Conservation (phyloP, 305 asterid genomes). For the Striga hermonthica region DNA sequence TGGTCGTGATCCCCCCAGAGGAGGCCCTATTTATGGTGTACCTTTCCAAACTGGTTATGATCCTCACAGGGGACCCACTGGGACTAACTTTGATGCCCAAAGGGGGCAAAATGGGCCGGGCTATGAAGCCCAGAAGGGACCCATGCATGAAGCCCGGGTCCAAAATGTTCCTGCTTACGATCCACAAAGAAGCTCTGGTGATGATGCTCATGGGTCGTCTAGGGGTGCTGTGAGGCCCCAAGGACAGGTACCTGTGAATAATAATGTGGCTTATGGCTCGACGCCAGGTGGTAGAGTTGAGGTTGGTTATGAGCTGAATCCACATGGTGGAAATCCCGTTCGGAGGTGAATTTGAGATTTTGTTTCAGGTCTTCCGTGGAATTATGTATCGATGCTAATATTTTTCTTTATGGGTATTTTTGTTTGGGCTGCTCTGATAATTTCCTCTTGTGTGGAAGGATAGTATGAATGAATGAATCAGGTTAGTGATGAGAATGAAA, state of each 20-base stretch:
- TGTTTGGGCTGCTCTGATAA: too few relatives aligned
- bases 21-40: slow-evolving; percentile 35
- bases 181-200: slow-evolving; percentile 51
- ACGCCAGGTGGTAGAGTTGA: slow-evolving; percentile 41
- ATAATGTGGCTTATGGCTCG: slow-evolving; percentile 41
- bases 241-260: slow-evolving; percentile 47
- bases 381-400: background rate
- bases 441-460: too few relatives aligned
- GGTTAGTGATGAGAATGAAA: too few relatives aligned
- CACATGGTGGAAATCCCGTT: slow-evolving; percentile 51
- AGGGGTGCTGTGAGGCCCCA: slow-evolving; percentile 52
- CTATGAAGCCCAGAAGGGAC: slow-evolving; percentile 44
- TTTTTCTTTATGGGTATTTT: too few relatives aligned
- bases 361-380: slow-evolving; percentile 6
- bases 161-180: slow-evolving; percentile 42
- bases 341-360: slow-evolving; percentile 36
- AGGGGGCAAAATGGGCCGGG: slow-evolving; percentile 37
- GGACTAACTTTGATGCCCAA: slow-evolving; percentile 46
- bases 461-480: too few relatives aligned
- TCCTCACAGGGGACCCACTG: slow-evolving; percentile 43
- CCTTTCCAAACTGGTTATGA: slow-evolving; percentile 43
- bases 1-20: slow-evolving; percentile 45
- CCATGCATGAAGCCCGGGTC: slow-evolving; percentile 42
- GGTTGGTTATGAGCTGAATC: slow-evolving; percentile 43
- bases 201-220: slow-evolving; percentile 47